Conservation (phyloP, 768 basidiomycete genomes). For the Multifurca ochricompacta region DNA sequence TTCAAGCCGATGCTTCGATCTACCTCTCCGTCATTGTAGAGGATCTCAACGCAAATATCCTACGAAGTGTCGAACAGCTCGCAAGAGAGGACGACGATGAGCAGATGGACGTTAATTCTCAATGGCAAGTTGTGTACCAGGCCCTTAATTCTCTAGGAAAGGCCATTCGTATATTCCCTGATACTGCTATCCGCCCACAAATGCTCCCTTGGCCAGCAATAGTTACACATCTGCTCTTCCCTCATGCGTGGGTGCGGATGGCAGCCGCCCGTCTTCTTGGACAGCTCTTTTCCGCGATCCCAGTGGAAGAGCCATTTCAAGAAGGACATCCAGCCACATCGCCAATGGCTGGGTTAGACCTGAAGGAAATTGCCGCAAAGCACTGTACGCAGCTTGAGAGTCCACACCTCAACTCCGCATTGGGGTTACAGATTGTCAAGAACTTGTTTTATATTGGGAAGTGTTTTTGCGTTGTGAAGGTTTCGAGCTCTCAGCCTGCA, state of each 20-base stretch:
- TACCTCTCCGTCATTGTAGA: conserved; percentile 45
- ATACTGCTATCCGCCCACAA: conserved; percentile 36
- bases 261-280: conserved; percentile 74
- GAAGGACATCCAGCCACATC: conserved; percentile 20
- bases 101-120: conserved; percentile 47
- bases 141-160: conserved; percentile 60
- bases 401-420: conserved; percentile 59
- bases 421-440: conserved; percentile 84
- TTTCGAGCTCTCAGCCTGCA: conserved; percentile 20
- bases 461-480: conserved; percentile 51
- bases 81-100: conserved; percentile 39
- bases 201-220: conserved; percentile 58
- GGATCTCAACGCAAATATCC: conserved; percentile 46
- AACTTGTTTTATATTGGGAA: conserved; percentile 91
- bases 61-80: conserved; percentile 35
- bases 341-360: conserved; percentile 31
- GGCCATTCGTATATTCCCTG: conserved; percentile 49
- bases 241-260: conserved; percentile 91
- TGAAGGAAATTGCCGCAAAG: conserved; percentile 68
- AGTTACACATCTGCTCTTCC: conserved; percentile 65
- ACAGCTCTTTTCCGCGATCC: conserved; percentile 50
- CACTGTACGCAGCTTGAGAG: conserved; percentile 75
- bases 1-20: conserved; percentile 39
- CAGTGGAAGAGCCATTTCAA: conserved; percentile 32
- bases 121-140: conserved; percentile 84